Conservation (phyloP, 331 rosid genomes). For the Dryas integrifolia region DNA sequence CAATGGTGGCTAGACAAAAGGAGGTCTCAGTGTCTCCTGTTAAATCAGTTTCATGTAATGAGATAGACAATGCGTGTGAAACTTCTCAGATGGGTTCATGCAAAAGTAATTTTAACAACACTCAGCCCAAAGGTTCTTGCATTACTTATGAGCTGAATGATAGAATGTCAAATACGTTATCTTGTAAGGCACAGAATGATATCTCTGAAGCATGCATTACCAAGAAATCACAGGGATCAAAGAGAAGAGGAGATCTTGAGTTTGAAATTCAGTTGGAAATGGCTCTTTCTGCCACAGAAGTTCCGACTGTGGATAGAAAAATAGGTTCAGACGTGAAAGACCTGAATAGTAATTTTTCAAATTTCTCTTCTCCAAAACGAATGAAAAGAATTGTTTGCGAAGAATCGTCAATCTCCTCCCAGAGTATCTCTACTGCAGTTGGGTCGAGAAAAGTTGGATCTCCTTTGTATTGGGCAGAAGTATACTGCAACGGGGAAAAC, state of each 20-base stretch:
- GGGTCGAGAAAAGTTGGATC: conserved; percentile 81
- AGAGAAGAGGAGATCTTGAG: conserved; percentile 90
- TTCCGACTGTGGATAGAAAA: conserved; percentile 36
- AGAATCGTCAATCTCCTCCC: conserved; percentile 48
- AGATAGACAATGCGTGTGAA: conserved; percentile 41
- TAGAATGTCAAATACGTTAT: conserved; percentile 28
- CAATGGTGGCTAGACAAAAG: conserved; percentile 66
- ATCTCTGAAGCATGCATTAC: conserved; percentile 26
- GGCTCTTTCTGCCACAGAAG: conserved; percentile 73
- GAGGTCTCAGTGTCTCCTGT: conserved; percentile 38
- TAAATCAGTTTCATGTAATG: conserved; percentile 33
- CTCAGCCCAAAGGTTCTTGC: conserved; percentile 30
- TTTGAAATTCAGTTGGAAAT: conserved; percentile 86
- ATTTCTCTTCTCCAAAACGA: conserved; percentile 44
- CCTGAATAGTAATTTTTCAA: conserved; percentile 28
- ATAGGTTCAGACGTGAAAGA: conserved; percentile 28
- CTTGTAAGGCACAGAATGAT: conserved; percentile 37
- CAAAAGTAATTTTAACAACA: conserved; percentile 35
- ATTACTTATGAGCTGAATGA: conserved; percentile 30
- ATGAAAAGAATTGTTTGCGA: conserved; percentile 44
- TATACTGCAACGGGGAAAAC: conserved; percentile 78
- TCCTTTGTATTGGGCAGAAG: conserved; percentile 94
- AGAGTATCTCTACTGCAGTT: conserved; percentile 67
- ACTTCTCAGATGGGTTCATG: conserved; percentile 39
- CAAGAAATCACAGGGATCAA: conserved; percentile 40